Evolutionary conservation across 176 grass and related monocot genomes (phyloP).

Genomic region (Coix lacrymajobi): DNA sequence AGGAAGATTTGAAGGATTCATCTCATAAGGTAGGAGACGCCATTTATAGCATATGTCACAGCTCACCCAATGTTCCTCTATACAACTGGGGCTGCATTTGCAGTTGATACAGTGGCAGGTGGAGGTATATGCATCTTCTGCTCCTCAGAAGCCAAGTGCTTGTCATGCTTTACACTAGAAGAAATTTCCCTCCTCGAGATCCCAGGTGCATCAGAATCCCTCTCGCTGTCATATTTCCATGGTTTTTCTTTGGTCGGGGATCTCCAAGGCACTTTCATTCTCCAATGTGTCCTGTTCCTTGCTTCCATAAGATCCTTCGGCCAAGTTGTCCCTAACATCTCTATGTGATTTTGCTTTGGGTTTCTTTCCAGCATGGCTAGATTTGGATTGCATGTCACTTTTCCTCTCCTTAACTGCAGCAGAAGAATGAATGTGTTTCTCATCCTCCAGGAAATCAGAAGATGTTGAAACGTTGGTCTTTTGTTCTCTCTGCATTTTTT

Average conservation of each 20-base stretch:
- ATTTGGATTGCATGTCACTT: slow-evolving; percentile 45
- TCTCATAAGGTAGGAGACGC: slow-evolving; percentile 91
- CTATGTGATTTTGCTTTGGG: slow-evolving; percentile 52
- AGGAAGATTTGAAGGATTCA: slow-evolving; percentile 56
- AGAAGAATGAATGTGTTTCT: slow-evolving; percentile 35
- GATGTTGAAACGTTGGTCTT: slow-evolving; percentile 38
- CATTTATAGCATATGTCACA: slow-evolving; percentile 96
- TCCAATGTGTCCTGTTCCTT: slow-evolving; percentile 36
- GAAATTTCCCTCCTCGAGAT: slow-evolving; percentile 46
- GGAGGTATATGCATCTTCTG: slow-evolving; percentile 49
- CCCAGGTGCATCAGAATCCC: slow-evolving; percentile 43
- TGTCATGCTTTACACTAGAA: slow-evolving; percentile 48
- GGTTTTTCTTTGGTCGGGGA: slow-evolving; percentile 32
- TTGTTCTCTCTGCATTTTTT: slow-evolving; percentile 58
- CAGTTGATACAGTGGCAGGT: slow-evolving; percentile 41
- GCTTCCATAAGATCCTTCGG: slow-evolving; percentile 33
- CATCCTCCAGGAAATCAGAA: slow-evolving; percentile 47
- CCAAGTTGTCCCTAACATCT: slow-evolving; percentile 27
- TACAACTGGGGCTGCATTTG: slow-evolving; percentile 44
- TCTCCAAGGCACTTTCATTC: slow-evolving; percentile 45
- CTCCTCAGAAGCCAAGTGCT: slow-evolving; percentile 25
- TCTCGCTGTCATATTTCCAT: slow-evolving; percentile 48
- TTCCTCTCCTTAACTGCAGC: slow-evolving; percentile 52
- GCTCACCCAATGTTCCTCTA: slow-evolving; percentile 89
- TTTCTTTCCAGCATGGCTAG: slow-evolving; percentile 52